A percentile compares a stretch with the other conserved stretches of the same genome.
Evolutionary conservation across 768 basidiomycete species (phyloP).

Genomic region (Suillus spraguei): DNA sequence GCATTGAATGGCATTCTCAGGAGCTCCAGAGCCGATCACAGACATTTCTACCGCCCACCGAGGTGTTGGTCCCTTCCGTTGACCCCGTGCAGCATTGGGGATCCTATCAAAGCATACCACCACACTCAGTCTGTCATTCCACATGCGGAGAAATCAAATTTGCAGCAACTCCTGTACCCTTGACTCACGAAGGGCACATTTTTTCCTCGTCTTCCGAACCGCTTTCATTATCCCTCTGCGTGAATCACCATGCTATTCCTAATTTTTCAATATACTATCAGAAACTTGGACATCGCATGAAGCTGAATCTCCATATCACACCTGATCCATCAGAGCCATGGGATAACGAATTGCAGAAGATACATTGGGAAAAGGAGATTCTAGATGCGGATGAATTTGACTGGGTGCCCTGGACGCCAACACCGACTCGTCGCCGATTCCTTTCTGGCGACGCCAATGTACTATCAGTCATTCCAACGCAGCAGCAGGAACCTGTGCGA

Average conservation of each 20-base stretch:
- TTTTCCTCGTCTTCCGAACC: constrained; percentile 8
- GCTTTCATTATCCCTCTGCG: background rate
- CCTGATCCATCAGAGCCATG: constrained; percentile 14
- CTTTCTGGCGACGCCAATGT: background rate
- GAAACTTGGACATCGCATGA: background rate
- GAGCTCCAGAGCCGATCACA: background rate
- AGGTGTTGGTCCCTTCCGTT: constrained; percentile 6
- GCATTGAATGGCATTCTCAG: background rate
- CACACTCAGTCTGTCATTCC: background rate
- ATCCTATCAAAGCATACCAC: background rate
- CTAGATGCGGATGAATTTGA: constrained; percentile 8
- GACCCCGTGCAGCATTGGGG: fast-evolving
- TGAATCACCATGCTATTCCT: background rate
- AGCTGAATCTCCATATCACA: background rate
- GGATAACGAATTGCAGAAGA: constrained; percentile 13
- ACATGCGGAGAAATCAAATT: constrained; percentile 13
- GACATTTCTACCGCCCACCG: background rate
- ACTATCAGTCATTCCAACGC: background rate
- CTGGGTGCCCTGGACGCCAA: constrained; percentile 1
- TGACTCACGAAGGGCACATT: background rate
- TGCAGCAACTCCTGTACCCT: constrained; percentile 2
- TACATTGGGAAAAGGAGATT: background rate
- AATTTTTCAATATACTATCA: constrained; percentile 10
- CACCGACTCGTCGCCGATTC: constrained; percentile 9
- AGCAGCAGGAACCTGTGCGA: background rate